phyloP scores from a whole-genome alignment of 2,329 filamentous ascomycete species.

The Stachybotrys echinatus region DNA sequence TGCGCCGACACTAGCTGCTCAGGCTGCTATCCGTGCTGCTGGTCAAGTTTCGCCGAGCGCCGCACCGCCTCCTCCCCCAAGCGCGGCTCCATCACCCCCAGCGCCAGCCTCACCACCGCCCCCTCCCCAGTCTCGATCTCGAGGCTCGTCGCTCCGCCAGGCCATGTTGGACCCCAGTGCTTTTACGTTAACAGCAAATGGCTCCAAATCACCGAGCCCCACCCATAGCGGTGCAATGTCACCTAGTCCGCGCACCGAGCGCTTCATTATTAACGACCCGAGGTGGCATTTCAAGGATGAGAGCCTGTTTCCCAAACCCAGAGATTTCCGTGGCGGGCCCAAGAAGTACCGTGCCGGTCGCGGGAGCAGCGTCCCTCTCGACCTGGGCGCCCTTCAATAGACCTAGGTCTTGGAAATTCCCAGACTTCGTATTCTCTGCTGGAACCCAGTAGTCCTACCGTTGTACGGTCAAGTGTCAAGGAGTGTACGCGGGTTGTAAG shows the following conservation, averaged over 20 bases:
- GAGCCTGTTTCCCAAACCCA: constrained; percentile 73
- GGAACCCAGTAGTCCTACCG: too few species aligned
- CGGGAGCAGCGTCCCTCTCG: constrained; percentile 88
- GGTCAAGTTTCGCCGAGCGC: constrained; percentile 32
- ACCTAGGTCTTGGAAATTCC: too few species aligned
- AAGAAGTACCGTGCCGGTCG: constrained; percentile 85
- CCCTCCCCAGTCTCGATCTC: constrained; percentile 29
- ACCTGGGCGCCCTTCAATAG: constrained; percentile 57
- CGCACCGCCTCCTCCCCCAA: constrained; percentile 28
- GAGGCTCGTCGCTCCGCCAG: constrained; percentile 44
- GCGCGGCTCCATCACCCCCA: constrained; percentile 20
- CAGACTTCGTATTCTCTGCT: too few species aligned
- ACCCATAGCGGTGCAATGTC: constrained; percentile 26
- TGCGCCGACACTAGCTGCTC: constrained; percentile 33
- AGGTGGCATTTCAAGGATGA: constrained; percentile 88
- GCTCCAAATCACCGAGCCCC: constrained; percentile 45
- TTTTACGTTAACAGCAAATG: constrained; percentile 68
- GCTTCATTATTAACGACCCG: constrained; percentile 64
- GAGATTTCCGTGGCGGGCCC: constrained; percentile 68
- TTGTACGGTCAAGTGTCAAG: too few species aligned
- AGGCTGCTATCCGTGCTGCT: constrained; percentile 39
- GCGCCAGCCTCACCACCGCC: constrained; percentile 34
- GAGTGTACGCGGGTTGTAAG: too few species aligned
- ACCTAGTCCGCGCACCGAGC: constrained; percentile 22
- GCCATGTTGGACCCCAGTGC: constrained; percentile 69